Base-by-base conservation (phyloP, 805 yeast species). In the Soucietia sequanensis region DNA sequence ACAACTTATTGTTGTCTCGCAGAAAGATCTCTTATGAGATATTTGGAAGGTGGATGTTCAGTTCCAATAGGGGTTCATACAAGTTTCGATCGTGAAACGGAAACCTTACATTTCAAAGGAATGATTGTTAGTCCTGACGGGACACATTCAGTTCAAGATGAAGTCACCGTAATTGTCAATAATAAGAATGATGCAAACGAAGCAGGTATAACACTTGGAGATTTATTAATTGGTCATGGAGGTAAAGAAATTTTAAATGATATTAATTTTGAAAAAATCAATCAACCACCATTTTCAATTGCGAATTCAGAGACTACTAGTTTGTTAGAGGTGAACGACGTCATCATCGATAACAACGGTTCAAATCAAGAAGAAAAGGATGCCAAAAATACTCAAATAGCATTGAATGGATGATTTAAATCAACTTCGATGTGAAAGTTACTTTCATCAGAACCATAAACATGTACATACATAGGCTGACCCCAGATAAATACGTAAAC, bases 1-100 rank as follows among this genome's bases (percentile, higher is more conserved):
- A 73, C 95, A 3, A 75, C 89, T 1, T 62, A 80, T 40, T 74
- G 95, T 47, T 90, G 98, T 60, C 60, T 79, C 6, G 95, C 96
- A 3, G 99, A 93, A 62, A 75, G 99, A 50, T 70, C 91, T 5
- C 65, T 93, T 42, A 78, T 93, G 86, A 75, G 91, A 60, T 72
- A 84, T 16, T 72, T 93, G 40, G 98, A 93, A 65, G 99, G 98
- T 42, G 99, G 99, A 6, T 93, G 99, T 62, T 87, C 96, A 1
- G 97, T 93, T 12, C 99, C 99, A 5, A 85, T 93, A 45, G 99
- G 99, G 34, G 96, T 88, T 19, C 75, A 79, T 44, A 71, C 89
- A n/a, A 44, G 51, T 6, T 84, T 74, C 44, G 60, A 74, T 35
- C 62, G 58, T 14, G 46, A 32, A 2, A 68, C 79, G 0, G 61